Conservation (phyloP, 2,329 filamentous ascomycete genomes). For the Colletotrichum spaethianum region DNA sequence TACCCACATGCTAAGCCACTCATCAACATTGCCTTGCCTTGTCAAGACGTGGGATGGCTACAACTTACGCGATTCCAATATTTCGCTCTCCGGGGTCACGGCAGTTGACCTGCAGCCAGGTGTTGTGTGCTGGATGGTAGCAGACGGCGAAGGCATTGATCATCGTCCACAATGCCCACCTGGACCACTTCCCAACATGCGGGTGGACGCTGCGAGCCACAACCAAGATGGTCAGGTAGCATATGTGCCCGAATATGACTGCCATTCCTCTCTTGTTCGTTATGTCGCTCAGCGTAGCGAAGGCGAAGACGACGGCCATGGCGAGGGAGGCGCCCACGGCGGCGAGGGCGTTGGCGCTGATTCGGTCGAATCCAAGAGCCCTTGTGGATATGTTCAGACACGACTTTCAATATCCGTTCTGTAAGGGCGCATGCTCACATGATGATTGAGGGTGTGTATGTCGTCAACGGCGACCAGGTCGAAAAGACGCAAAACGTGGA, state of each 20-base stretch:
- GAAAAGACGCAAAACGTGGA: conserved; percentile 66
- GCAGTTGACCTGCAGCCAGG: conserved; percentile 68
- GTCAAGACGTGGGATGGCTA: background rate
- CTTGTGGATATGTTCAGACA: conserved; percentile 41
- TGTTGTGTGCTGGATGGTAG: conserved; percentile 68
- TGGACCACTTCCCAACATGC: conserved; percentile 61
- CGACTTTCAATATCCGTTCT: too few species aligned
- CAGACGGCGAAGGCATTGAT: conserved; percentile 66
- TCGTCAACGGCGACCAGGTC: conserved; percentile 66
- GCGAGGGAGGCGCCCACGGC: conserved; percentile 59
- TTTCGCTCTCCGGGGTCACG: conserved; percentile 60
- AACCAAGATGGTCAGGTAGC: conserved; percentile 61
- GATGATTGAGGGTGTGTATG: conserved; percentile 64
- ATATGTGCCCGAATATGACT: conserved; percentile 60
- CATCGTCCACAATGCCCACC: conserved; percentile 65
- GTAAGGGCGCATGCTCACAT: conserved; percentile 46
- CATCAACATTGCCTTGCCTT: background rate
- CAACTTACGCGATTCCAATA: conserved; percentile 62
- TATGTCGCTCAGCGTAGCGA: conserved; percentile 63
- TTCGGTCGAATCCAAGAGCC: conserved; percentile 60
- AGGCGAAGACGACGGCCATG: conserved; percentile 62
- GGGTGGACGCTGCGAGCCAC: conserved; percentile 57
- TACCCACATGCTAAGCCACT: conserved; percentile 55
- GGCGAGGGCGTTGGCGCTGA: conserved; percentile 62
- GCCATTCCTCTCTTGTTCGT: conserved; percentile 59